A percentile compares a stretch with the other conserved stretches of the same genome.
Conservation (phyloP, 768 basidiomycete species). For the Chiua virens region DNA sequence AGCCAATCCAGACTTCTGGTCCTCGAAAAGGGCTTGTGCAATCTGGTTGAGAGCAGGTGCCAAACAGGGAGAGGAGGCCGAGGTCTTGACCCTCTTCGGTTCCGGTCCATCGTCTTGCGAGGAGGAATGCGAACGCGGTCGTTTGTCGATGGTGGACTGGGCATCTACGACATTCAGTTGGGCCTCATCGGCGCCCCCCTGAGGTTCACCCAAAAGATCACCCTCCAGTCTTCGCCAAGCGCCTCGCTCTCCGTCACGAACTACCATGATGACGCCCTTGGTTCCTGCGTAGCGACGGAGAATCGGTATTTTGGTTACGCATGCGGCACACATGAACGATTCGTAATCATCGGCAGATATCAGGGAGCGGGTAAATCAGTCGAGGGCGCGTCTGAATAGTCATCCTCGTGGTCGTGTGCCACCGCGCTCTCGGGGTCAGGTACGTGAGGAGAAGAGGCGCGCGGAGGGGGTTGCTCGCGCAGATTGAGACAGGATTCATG, state of each 20-base stretch:
- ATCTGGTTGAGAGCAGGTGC: slow-evolving; percentile 51
- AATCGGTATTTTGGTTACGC: slow-evolving; percentile 55
- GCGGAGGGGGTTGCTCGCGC: slow-evolving; percentile 59
- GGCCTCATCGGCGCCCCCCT: slow-evolving; percentile 10
- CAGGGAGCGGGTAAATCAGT: slow-evolving; percentile 66
- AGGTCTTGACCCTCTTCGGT: slow-evolving; percentile 46
- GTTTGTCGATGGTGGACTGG: slow-evolving; percentile 38
- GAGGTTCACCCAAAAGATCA: slow-evolving; percentile 5
- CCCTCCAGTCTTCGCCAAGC: slow-evolving; percentile 56
- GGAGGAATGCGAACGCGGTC: slow-evolving; percentile 34
- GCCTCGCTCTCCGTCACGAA: slow-evolving; percentile 45
- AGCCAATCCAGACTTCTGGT: slow-evolving; percentile 9
- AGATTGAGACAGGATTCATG: slow-evolving; percentile 88
- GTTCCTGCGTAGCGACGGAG: slow-evolving; percentile 69
- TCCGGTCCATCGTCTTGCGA: slow-evolving; percentile 33
- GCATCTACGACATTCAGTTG: slow-evolving; percentile 27
- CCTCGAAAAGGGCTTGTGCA: slow-evolving; percentile 45
- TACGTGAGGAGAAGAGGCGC: slow-evolving; percentile 37
- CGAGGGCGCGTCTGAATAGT: slow-evolving; percentile 60
- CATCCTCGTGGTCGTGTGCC: slow-evolving; percentile 44
- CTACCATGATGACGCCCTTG: slow-evolving; percentile 63
- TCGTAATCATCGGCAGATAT: slow-evolving; percentile 73
- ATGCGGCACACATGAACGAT: slow-evolving; percentile 67
- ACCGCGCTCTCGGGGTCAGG: background rate
- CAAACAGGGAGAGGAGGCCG: slow-evolving; percentile 44